Base-by-base conservation (phyloP, 306 rosid species). In the Cercis canadensis region DNA sequence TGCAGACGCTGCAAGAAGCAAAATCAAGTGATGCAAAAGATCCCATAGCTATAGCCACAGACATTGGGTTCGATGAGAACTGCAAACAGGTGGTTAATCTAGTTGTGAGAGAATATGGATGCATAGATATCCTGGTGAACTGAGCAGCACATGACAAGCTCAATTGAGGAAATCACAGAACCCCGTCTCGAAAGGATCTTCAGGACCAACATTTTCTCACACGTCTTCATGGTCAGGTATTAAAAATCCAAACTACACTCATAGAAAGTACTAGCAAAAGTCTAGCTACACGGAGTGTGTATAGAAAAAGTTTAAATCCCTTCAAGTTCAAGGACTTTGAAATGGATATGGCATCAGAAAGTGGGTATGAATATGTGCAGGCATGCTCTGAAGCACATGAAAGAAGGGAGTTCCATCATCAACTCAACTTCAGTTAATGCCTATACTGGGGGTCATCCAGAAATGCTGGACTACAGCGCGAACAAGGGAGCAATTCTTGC, bases 351-450 rank as follows among this genome's bases (percentile, higher is more conserved):
- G n/a, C 12, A 11, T 43, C 4, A 43, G 49, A 12, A 10, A 43
- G n/a, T 8, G 49, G 13, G 49, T 54, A 3, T 6, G 1, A 18
- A 9, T 43, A 32, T 45, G 31, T 70, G 72, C 51, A 82, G 89
- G 86, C 89, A 84, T 72, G 87, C 89, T 0, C 15, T 87, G 75
- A 82, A 77, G 84, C 86, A 84, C 75, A 82, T 87, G 89, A 82
- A 73, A 56, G 83, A 84, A 75, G 89, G 92, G 45, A 80, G 89
- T 36, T 68, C 74, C 14, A 85, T 87, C 40, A 87, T 87, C 47
- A 87, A 87, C 74, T 80, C 87, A 19, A 73, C 77, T 0, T 70
- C 82, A 5, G 53, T 77, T 11, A 70, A 62, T 18, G 77, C 77
- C 1, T 77, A 55, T 17, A 56, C 19, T 21, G 77, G 77, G 0